Evolutionary conservation across 208 protist genomes (phyloP).

Genomic region (Tritrichomonas musculus): DNA sequence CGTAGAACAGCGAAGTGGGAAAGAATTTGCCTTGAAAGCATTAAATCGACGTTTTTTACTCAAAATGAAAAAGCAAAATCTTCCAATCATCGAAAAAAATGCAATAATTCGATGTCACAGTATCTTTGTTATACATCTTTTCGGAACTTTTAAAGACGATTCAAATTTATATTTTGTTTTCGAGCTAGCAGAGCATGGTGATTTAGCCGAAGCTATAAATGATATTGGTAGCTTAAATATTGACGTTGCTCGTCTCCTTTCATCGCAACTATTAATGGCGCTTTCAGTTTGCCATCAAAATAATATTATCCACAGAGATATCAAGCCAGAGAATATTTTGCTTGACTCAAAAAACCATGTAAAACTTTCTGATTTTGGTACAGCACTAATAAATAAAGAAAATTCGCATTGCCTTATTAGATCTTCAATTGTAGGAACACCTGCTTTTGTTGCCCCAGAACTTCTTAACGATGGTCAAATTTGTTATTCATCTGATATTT

Average conservation of each 20-base stretch:
- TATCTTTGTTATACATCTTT: neutral
- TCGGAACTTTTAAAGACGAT: neutral
- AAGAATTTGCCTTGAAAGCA: neutral
- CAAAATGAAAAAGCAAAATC: constrained; percentile 7
- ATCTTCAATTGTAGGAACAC: constrained; percentile 11
- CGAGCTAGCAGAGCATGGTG: neutral
- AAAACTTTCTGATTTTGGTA: constrained; percentile 98
- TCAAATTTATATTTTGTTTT: constrained; percentile 29
- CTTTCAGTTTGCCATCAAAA: constrained; percentile 73
- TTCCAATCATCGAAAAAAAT: neutral
- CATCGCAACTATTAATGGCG: neutral
- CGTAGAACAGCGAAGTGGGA: neutral
- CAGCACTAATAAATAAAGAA: neutral
- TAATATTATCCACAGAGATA: constrained; percentile 70
- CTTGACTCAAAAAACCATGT: constrained; percentile 68
- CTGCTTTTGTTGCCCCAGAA: neutral
- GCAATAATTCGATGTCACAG: neutral
- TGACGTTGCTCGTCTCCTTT: neutral
- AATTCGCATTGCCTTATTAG: neutral
- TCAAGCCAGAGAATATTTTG: constrained; percentile 69
- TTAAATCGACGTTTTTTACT: neutral
- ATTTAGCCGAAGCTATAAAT: constrained; percentile 7
- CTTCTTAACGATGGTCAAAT: neutral
- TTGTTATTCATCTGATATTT: neutral
- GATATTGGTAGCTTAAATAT: neutral